These are phyloP conservation scores for Tricholoma flavovirens DNA, from an alignment of 768 basidiomycete genomes.

Conservation along the genomic window DNA sequence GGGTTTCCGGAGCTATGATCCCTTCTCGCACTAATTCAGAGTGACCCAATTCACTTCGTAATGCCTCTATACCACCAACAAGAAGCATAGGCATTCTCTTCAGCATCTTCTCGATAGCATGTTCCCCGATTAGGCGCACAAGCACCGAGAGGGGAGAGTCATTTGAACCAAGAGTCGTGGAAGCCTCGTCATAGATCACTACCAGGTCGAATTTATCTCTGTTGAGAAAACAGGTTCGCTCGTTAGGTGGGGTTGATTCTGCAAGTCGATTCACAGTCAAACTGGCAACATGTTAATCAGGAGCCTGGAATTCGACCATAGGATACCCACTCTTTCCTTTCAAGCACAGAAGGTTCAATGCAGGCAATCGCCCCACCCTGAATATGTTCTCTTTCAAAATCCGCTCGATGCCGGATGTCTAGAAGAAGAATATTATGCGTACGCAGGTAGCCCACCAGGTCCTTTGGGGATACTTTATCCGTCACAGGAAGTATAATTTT, in stretches of 20 bases:
- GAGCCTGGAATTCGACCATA: conserved; percentile 1
- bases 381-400: conserved; percentile 74
- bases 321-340: conserved; percentile 56
- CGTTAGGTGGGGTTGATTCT: conserved; percentile 64
- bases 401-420: conserved; percentile 75
- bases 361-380: conserved; percentile 66
- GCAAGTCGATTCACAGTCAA: conserved; percentile 65
- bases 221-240: conserved; percentile 71
- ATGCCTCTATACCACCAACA: conserved; percentile 78
- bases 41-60: conserved; percentile 57
- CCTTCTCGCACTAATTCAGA: conserved; percentile 20
- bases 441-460: conserved; percentile 52
- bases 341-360: conserved; percentile 75
- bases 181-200: conserved; percentile 72
- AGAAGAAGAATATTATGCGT: conserved; percentile 66
- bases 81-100: conserved; percentile 78
- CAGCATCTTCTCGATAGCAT: conserved; percentile 64
- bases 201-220: conserved; percentile 88
- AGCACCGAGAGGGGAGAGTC: conserved; percentile 55
- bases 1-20: conserved; percentile 4
- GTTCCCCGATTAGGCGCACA: conserved; percentile 64
- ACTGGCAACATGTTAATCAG: conserved; percentile 31
- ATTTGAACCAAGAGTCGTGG: conserved; percentile 43
- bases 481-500: conserved; percentile 51
- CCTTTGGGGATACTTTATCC: conserved; percentile 54